phyloP scores from a whole-genome alignment of 768 basidiomycete genomes.

The Mrakia blollopis region DNA sequence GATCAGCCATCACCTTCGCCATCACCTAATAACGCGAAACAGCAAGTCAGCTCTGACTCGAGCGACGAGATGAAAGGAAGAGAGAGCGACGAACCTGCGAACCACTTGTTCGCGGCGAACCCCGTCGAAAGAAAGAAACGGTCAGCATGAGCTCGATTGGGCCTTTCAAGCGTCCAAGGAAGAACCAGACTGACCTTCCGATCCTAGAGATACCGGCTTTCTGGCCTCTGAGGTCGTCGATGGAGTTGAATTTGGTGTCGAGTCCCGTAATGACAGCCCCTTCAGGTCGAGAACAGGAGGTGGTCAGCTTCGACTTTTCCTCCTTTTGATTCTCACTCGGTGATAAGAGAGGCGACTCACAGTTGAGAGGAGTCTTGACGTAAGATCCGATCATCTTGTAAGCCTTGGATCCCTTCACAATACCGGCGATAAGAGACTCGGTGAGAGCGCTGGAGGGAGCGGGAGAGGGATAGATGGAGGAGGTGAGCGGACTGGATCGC shows the following conservation, averaged over 20 bases:
- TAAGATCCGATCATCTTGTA: constrained; percentile 86
- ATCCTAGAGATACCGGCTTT: constrained; percentile 82
- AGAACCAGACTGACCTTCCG: constrained; percentile 59
- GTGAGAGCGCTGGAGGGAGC: constrained; percentile 66
- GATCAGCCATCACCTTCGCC: constrained; percentile 89
- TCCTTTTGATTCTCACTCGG: not conserved
- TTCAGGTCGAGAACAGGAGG: not conserved
- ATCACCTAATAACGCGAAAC: constrained; percentile 65
- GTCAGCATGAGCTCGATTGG: not conserved
- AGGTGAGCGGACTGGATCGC: not conserved
- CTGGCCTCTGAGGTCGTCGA: constrained; percentile 70
- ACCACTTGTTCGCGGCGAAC: constrained; percentile 30
- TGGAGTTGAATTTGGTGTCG: constrained; percentile 61
- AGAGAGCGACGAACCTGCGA: constrained; percentile 32
- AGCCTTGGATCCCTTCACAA: constrained; percentile 77
- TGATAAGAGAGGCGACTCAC: constrained; percentile 38
- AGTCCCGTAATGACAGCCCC: constrained; percentile 90
- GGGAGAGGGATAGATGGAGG: not conserved
- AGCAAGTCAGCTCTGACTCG: not conserved
- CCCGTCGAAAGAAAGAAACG: not conserved
- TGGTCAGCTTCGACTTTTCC: constrained; percentile 39
- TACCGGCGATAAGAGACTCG: constrained; percentile 83
- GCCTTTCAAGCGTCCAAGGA: not conserved
- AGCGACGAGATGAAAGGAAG: too few species aligned
- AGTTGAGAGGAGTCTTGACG: constrained; percentile 81